These are phyloP conservation scores for Triangularia verruculosa DNA, from an alignment of 2,329 filamentous ascomycete genomes.

Conservation along the genomic window DNA sequence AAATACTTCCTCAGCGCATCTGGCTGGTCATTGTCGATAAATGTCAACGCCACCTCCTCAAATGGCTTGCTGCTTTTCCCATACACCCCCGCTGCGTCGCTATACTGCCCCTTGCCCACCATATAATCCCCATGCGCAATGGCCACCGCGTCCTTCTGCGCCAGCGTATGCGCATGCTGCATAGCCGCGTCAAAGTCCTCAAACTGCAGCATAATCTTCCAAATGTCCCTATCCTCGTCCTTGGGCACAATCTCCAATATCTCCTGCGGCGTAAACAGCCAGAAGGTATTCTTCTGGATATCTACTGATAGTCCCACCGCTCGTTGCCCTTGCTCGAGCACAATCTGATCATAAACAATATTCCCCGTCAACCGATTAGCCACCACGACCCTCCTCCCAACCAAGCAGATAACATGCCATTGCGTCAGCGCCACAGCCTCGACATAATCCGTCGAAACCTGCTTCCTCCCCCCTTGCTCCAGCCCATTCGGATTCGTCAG, in stretches of 20 bases:
- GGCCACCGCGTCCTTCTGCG: constrained; percentile 87
- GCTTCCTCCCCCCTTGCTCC: constrained; percentile 61
- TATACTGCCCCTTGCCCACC: constrained; percentile 74
- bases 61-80: constrained; percentile 96
- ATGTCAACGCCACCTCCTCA: constrained; percentile 86
- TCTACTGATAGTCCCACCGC: constrained; percentile 85
- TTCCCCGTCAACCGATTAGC: constrained; percentile 84
- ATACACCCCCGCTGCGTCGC: constrained; percentile 85
- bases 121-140: constrained; percentile 89
- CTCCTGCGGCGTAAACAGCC: constrained; percentile 87
- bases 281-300: constrained; percentile 92
- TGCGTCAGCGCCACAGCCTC: constrained; percentile 82
- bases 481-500: constrained; percentile 55
- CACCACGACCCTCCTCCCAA: constrained; percentile 79
- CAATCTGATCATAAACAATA: constrained; percentile 81
- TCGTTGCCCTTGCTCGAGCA: constrained; percentile 75
- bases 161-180: constrained; percentile 73
- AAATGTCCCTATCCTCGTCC: constrained; percentile 88
- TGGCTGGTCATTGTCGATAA: constrained; percentile 86
- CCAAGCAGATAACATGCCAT: constrained; percentile 84
- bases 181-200: constrained; percentile 88
- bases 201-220: constrained; percentile 85
- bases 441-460: constrained; percentile 68
- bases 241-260: constrained; percentile 92
- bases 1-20: constrained; percentile 91